A percentile compares a stretch with the other conserved stretches of the same genome.
These are phyloP conservation scores for Pleurotus djamor DNA, from an alignment of 768 basidiomycete genomes.

Conservation along the genomic window DNA sequence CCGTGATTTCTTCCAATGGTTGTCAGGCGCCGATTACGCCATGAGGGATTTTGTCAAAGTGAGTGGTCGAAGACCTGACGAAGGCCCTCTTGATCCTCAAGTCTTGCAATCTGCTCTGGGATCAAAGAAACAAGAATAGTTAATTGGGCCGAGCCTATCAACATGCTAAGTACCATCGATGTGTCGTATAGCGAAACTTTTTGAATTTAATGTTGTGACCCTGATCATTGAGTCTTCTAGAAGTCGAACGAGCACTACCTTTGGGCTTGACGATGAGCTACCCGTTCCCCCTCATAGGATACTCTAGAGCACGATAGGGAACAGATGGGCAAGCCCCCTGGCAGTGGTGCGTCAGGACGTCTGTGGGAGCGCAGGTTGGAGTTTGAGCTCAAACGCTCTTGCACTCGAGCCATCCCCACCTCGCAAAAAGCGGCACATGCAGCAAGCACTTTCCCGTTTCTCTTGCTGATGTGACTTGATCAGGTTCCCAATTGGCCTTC, in stretches of 20 bases:
- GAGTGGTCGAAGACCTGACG: constrained; percentile 57
- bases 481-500: not conserved
- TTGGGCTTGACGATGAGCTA: not conserved
- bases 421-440: no score
- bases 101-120: not conserved
- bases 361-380: no score
- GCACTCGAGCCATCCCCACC: no score
- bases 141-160: not conserved
- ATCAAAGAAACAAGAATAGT: not conserved
- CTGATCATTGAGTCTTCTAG: no score
- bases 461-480: not conserved
- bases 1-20: constrained; percentile 73
- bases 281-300: no score
- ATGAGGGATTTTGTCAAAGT: constrained; percentile 71
- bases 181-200: no score
- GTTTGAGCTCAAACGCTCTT: no score
- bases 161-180: no score
- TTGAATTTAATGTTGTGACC: no score
- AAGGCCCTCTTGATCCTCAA: constrained; percentile 27
- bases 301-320: not conserved
- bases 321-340: not conserved
- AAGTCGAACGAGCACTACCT: no score
- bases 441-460: not conserved
- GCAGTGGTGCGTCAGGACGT: no score
- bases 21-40: constrained; percentile 65